A percentile compares a stretch with the other conserved stretches of the same genome.
Evolutionary conservation across 2,329 filamentous ascomycete genomes (phyloP).

Genomic region (Diaporthe citrichinensis): DNA sequence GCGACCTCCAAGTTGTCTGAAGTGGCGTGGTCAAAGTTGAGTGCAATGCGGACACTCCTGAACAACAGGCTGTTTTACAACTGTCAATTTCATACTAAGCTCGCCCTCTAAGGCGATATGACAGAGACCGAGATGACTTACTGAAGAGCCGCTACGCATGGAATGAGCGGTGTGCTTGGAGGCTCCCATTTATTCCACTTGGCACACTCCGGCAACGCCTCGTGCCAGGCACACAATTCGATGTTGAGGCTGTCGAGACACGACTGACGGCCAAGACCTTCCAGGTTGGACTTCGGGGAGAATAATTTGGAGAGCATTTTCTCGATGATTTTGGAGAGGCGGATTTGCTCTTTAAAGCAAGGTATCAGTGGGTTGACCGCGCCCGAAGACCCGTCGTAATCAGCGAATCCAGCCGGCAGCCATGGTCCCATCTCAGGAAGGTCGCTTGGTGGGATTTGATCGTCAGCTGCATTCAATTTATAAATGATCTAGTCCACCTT

Average conservation of each 20-base stretch:
- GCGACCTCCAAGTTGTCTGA: background rate
- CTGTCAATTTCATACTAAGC: background rate
- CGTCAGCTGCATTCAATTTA: background rate
- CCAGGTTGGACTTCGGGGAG: background rate
- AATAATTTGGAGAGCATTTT: constrained; percentile 5
- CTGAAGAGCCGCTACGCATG: constrained; percentile 44
- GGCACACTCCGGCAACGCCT: constrained; percentile 41
- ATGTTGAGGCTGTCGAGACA: constrained; percentile 44
- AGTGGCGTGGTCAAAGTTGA: constrained; percentile 45
- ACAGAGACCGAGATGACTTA: constrained; percentile 7
- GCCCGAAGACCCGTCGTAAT: background rate
- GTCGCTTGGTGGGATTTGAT: constrained; percentile 35
- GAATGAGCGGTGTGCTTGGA: constrained; percentile 38
- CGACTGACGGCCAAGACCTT: constrained; percentile 30
- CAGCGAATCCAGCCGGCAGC: constrained; percentile 46
- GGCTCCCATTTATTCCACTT: constrained; percentile 45
- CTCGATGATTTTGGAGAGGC: constrained; percentile 1
- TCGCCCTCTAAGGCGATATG: fast-evolving
- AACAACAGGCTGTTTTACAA: constrained; percentile 37
- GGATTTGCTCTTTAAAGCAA: constrained; percentile 19
- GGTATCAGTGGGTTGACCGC: constrained; percentile 26
- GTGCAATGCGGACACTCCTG: constrained; percentile 46
- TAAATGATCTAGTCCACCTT: fast-evolving
- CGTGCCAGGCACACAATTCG: constrained; percentile 44
- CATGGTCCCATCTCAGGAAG: constrained; percentile 45